Base-by-base conservation (phyloP, 2,329 filamentous ascomycete species). In the Aspergillus arachidicola region DNA sequence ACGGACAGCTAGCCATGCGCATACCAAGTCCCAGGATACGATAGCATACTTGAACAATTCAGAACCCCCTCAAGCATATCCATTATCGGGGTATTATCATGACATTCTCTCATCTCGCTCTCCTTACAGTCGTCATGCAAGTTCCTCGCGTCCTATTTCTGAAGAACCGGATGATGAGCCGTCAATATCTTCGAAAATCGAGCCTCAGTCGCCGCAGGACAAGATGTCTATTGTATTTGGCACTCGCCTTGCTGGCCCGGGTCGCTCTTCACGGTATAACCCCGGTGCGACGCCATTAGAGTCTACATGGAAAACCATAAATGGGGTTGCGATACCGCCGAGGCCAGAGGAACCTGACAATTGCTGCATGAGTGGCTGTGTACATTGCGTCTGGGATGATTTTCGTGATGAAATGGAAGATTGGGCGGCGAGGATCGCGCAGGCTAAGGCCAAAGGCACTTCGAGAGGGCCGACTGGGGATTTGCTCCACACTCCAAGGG, bases 321-420 rank as follows among this genome's bases (percentile, higher is more conserved):
- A 91, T 1, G 94, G 94, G 4, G 86, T 98, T 1, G 79, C 87
- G 21, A 90, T 98, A 5, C 95, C 95, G 2, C 94, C 93, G 0
- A 86, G 87, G 55, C 95, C 95, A 1, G 85, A 88, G 55, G 94
- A 99, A 79, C 95, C 95, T 4, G 95, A 98, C 73, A 97, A 99
- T 75, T 99, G 95, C 84, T 99, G 95, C 80, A 99, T 99, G 95
- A 95, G 92, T 73, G 95, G 95, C 3, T 99, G 95, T 76, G 94
- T 97, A 56, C 94, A 98, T 77, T 99, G 95, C 77, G 95, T 98
- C 3, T 98, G 94, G 94, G 94, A 97, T 71, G 84, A 88, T 59
- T 98, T 89, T 78, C 86, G 94, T 10, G 94, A 99, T 69, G 95
- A 98, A 58, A 85, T 98, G 79, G 94, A 98, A 77, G 91, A 92